phyloP scores from a whole-genome alignment of 129 eudicot genomes.

The Centaurea solstitialis region DNA sequence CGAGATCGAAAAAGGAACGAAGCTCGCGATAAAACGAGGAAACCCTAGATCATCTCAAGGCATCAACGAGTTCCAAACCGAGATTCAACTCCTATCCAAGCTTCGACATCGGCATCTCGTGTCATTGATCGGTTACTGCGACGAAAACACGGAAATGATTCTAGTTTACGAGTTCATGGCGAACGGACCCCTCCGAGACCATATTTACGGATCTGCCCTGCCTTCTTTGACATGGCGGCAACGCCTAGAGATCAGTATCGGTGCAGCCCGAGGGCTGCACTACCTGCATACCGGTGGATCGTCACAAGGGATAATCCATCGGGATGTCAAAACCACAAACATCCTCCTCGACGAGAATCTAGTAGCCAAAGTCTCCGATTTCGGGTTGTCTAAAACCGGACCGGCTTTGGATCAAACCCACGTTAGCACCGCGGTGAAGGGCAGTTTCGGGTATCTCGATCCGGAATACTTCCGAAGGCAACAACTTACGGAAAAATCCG shows the following conservation, averaged over 20 bases:
- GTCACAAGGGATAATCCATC: constrained; percentile 84
- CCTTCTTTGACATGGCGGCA: constrained; percentile 74
- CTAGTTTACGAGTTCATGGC: constrained; percentile 92
- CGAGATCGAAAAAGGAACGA: constrained; percentile 63
- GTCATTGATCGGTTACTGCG: constrained; percentile 90
- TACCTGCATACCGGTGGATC: constrained; percentile 93
- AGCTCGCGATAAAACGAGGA: constrained; percentile 83
- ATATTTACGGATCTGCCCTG: constrained; percentile 68
- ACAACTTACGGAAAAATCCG: constrained; percentile 95
- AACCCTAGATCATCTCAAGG: constrained; percentile 87
- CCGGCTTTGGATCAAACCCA: constrained; percentile 89
- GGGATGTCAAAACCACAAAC: constrained; percentile 96
- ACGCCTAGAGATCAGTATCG: constrained; percentile 89
- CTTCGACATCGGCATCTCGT: constrained; percentile 92
- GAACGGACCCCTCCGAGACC: constrained; percentile 88
- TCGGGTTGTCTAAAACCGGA: constrained; percentile 85
- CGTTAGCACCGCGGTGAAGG: constrained; percentile 94
- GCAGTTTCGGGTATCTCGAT: constrained; percentile 95
- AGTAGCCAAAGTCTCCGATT: constrained; percentile 86
- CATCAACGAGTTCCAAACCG: constrained; percentile 88
- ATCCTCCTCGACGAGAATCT: constrained; percentile 80
- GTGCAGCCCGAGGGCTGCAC: constrained; percentile 96
- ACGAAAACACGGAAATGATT: constrained; percentile 84
- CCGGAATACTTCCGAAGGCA: constrained; percentile 96
- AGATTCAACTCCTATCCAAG: constrained; percentile 78